Evolutionary conservation across 2,329 filamentous ascomycete species (phyloP).

Genomic region (Venturia oleaginea): DNA sequence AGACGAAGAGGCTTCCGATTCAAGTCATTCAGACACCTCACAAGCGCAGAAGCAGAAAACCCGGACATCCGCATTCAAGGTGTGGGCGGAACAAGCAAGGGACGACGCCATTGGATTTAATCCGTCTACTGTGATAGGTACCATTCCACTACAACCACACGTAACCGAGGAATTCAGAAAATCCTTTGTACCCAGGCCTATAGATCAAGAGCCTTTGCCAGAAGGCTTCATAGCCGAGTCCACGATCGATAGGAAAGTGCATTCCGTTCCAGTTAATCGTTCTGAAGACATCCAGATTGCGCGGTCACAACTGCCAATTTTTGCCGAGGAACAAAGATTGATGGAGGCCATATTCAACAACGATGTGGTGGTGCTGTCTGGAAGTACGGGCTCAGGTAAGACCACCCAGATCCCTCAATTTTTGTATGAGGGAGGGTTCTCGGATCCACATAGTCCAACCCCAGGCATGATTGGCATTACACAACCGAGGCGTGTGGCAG

Average conservation of each 20-base stretch:
- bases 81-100: slow-evolving; percentile 80
- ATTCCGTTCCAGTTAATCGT: slow-evolving; percentile 63
- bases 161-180: slow-evolving; percentile 33
- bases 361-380: slow-evolving; percentile 81
- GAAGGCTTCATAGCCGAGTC: slow-evolving; percentile 53
- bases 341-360: slow-evolving; percentile 97
- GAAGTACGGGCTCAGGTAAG: slow-evolving; percentile 92
- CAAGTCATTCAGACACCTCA: slow-evolving; percentile 25
- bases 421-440: slow-evolving; percentile 85
- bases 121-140: slow-evolving; percentile 34
- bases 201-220: slow-evolving; percentile 64
- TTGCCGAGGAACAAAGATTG: slow-evolving; percentile 90
- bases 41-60: slow-evolving; percentile 34
- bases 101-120: slow-evolving; percentile 71
- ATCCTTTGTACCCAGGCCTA: slow-evolving; percentile 58
- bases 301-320: slow-evolving; percentile 74
- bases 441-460: slow-evolving; percentile 67
- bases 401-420: slow-evolving; percentile 97
- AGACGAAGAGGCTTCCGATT: slow-evolving; percentile 21
- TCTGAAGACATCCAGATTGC: slow-evolving; percentile 65
- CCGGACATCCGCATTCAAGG: slow-evolving; percentile 69
- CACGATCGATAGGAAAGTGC: slow-evolving; percentile 57
- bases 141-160: slow-evolving; percentile 27
- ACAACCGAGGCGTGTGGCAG: slow-evolving; percentile 87
- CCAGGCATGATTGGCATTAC: slow-evolving; percentile 92